Base-by-base conservation (phyloP, 1,284 basidiomycete species). In the Fomitiporia mediterranea region DNA sequence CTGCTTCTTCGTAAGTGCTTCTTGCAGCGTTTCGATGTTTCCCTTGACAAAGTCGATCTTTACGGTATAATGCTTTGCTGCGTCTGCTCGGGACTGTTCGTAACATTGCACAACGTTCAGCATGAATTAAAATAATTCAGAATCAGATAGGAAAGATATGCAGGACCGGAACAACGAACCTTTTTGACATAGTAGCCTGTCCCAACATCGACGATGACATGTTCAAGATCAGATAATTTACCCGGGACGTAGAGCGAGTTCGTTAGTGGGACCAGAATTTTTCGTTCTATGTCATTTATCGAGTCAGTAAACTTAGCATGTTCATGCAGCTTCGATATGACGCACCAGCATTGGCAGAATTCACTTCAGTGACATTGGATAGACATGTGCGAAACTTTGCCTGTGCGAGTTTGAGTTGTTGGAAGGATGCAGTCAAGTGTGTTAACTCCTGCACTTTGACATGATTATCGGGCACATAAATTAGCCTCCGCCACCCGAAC, bases 171-270 rank as follows among this genome's bases (percentile, higher is more conserved):
- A 46, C 21, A 43, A 51, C 77, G 58, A 55, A 93, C 94, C 81
- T 98, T 98, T 70, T 92, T 87, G 17, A 99, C 88, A 66, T 89
- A 98, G 73, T 98, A 99, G 0, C 96, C 96, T 0, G 96, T 98
- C 1, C 96, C 96, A 30, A 99, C 82, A 68, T 99, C 96, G 17
- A 99, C 85, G 58, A 98, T 87, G 48, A 99, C 94, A 62, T 92
- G 83, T 49, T 94, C 87, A 1, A 82, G 71, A 67, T 98, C 89
- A 25, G 77, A 78, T 34, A 98, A 78, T 71, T 87, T 94, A 28
- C 95, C 96, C 1, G 95, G 94, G 13, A 98, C 91, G 68, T 98
- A 98, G 2, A 99, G 80, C 1, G 94, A 97, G 69, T 91, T 92
- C 8, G 94, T 98, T 49, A 98, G 74, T 2, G 96, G 96, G 1